Base-by-base conservation (phyloP, 495 filamentous ascomycete species). In the Penicillium waksmanii region DNA sequence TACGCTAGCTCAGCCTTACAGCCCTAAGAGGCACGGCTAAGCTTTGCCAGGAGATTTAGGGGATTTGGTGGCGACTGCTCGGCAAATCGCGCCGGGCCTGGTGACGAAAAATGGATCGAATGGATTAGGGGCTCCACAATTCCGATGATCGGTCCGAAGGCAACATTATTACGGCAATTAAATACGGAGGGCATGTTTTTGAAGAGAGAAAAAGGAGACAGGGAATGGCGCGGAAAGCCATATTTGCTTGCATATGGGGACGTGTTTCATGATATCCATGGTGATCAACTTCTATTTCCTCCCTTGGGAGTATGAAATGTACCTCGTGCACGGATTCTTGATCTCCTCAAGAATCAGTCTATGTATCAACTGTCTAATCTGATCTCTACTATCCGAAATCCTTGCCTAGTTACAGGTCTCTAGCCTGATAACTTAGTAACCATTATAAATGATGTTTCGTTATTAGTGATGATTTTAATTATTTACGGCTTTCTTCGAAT, bases 41-140 rank as follows among this genome's bases (percentile, higher is more conserved):
- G 46, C 46, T 48, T 48, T 48, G 46, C 46, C 46, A 48, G 46
- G 46, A 31, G 46, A 48, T n/a, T 38, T 38, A n/a, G 36, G 15
- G 27, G 27, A 31, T 46, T 46, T 18, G 43, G 43, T 46, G 43
- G n/a, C 46, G 46, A 27, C 11, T 12, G 48, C 47, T 58, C 56
- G 56, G 56, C 56, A 58, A 52, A 46, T 57, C 15, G 19, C 35
- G 31, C 19, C 19, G 19, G 21, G 31, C 27, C 43, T 48, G 13
- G 7, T 3, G 23, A 34, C 38, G 36, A 31, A 34, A 55, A 25
- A 51, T n/a, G 27, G 27, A 31, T 31, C 27, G 8, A 31, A 31
- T 36, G 49, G 49, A 35, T 48, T 21, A 25, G 1, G 5, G 19
- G 46, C 19, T 48, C 46, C 46, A 48, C 46, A 48, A 27, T 9